Evolutionary conservation across 2,329 filamentous ascomycete genomes (phyloP).

Genomic region (Fusarium foetens): DNA sequence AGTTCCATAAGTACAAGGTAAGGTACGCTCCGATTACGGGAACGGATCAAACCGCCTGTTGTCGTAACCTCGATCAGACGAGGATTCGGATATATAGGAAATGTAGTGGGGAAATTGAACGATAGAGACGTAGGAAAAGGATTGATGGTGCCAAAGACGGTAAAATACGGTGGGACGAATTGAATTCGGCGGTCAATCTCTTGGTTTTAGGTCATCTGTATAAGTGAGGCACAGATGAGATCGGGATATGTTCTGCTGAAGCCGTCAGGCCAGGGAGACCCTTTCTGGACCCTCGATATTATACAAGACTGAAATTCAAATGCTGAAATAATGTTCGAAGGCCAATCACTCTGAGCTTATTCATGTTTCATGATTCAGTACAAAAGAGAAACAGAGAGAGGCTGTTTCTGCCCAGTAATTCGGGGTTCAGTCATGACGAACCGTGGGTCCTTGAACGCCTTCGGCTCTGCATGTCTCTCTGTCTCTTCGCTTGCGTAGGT

Average conservation of each 20-base stretch:
- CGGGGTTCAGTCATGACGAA: not conserved
- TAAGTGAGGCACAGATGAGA: not conserved
- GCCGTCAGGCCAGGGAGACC: not conserved
- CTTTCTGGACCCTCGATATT: not conserved
- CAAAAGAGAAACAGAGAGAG: not conserved
- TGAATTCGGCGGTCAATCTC: slow-evolving; percentile 18
- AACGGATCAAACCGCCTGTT: slow-evolving; percentile 31
- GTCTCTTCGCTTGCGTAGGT: not conserved
- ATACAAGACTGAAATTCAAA: not conserved
- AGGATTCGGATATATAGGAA: slow-evolving; percentile 31
- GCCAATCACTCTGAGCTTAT: no score
- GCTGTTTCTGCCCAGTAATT: not conserved
- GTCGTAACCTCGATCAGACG: slow-evolving; percentile 25
- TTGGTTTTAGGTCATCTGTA: not conserved
- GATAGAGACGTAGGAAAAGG: not conserved
- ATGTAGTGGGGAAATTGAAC: slow-evolving; percentile 11
- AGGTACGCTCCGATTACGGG: slow-evolving; percentile 27
- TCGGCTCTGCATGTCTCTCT: not conserved
- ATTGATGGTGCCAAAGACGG: not conserved
- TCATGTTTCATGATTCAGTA: not conserved
- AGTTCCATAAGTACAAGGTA: not conserved
- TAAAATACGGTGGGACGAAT: not conserved
- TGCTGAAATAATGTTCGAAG: not conserved
- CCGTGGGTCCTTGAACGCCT: not conserved
- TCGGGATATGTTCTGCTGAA: not conserved